phyloP scores from a whole-genome alignment of 169 alveolate genomes.

The Eimeria maxima region DNA sequence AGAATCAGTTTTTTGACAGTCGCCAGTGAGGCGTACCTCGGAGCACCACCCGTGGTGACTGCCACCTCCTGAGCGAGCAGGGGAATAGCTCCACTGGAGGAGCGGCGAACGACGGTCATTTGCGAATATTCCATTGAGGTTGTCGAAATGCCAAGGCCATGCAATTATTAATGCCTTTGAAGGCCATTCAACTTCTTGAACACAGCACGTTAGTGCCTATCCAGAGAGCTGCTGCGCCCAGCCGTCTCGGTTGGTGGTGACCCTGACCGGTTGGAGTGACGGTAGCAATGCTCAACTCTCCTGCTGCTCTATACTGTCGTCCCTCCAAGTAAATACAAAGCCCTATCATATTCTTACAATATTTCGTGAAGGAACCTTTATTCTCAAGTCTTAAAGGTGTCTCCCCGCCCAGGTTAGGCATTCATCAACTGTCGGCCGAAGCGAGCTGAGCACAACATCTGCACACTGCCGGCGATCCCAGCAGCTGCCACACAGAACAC shows the following conservation, averaged over 20 bases:
- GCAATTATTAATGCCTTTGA: neutral
- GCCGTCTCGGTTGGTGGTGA: slow-evolving; percentile 74
- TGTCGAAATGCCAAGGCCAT: neutral
- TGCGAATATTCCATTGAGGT: neutral
- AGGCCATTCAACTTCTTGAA: neutral
- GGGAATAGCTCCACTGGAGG: too few species aligned
- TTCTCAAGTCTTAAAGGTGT: neutral
- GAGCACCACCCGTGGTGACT: neutral
- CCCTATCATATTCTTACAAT: neutral
- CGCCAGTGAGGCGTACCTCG: too few species aligned
- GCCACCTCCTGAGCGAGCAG: neutral
- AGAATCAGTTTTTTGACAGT: too few species aligned
- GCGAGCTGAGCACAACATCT: neutral
- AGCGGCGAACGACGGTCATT: neutral
- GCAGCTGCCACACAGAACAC: neutral
- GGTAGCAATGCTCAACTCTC: neutral
- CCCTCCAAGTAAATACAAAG: neutral
- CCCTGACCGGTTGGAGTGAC: neutral
- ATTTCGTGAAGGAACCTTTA: neutral
- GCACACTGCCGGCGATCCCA: slow-evolving; percentile 11
- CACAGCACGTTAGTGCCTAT: slow-evolving; percentile 51
- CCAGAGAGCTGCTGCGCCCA: slow-evolving; percentile 30
- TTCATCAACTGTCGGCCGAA: neutral
- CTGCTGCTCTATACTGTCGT: neutral
- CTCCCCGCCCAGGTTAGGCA: neutral